Evolutionary conservation across 2,329 filamentous ascomycete species (phyloP).

Genomic region (Torrubiella hemipterigena): DNA sequence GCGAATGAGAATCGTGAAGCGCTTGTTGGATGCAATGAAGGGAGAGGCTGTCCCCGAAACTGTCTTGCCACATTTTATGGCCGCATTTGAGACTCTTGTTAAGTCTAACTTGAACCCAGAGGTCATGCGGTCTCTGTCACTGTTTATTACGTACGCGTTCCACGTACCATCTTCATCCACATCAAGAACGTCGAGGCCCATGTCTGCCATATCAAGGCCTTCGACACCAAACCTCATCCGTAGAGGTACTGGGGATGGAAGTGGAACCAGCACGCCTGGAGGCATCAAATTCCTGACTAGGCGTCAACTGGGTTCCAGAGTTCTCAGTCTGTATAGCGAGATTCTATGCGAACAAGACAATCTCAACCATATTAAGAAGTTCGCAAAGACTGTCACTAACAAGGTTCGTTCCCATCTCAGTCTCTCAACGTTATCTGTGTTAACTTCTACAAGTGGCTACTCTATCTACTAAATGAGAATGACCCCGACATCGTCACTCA

Average conservation of each 20-base stretch:
- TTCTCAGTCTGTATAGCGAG: constrained; percentile 66
- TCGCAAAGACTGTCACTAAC: constrained; percentile 88
- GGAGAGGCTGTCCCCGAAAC: constrained; percentile 64
- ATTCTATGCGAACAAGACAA: constrained; percentile 67
- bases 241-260: constrained; percentile 23
- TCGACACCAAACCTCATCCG: constrained; percentile 26
- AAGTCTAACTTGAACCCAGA: constrained; percentile 73
- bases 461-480: constrained; percentile 81
- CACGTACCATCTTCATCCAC: constrained; percentile 43
- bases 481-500: constrained; percentile 73
- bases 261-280: constrained; percentile 15
- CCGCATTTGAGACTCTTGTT: constrained; percentile 68
- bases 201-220: constrained; percentile 24
- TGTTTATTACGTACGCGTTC: constrained; percentile 88
- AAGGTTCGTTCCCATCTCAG: constrained; percentile 46
- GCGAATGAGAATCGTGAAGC: constrained; percentile 86
- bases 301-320: constrained; percentile 59
- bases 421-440: background rate
- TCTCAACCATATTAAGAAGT: constrained; percentile 62
- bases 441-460: constrained; percentile 54
- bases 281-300: constrained; percentile 38
- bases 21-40: constrained; percentile 81
- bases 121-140: constrained; percentile 71
- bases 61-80: constrained; percentile 63
- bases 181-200: constrained; percentile 38